These are phyloP conservation scores for Xylaria nigripes DNA, from an alignment of 495 filamentous ascomycete species.

Conservation along the genomic window DNA sequence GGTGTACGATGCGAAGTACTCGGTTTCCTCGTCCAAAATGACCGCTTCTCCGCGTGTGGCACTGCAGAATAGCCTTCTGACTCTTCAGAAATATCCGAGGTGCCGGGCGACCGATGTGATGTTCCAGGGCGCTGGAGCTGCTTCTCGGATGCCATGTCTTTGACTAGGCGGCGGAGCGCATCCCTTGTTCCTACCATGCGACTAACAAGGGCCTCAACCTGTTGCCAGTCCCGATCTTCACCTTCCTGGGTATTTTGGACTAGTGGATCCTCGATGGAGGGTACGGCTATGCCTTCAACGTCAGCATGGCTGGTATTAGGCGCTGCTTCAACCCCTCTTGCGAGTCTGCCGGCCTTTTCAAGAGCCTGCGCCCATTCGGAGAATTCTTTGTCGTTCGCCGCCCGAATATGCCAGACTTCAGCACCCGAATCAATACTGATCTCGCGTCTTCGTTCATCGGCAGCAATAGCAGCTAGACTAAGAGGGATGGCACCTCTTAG, in stretches of 20 bases:
- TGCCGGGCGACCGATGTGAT: constrained; percentile 35
- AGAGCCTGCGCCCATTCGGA: constrained; percentile 76
- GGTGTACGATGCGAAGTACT: constrained; percentile 40
- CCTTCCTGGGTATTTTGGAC: constrained; percentile 31
- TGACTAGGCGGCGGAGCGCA: constrained; percentile 73
- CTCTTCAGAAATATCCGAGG: constrained; percentile 35
- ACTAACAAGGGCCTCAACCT: constrained; percentile 73
- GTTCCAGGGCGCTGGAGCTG: constrained; percentile 24
- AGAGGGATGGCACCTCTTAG: constrained; percentile 88
- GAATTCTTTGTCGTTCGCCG: constrained; percentile 74
- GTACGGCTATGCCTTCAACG: constrained; percentile 14
- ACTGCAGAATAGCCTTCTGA: constrained; percentile 37
- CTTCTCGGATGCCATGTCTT: constrained; percentile 66
- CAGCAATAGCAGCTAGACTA: constrained; percentile 79
- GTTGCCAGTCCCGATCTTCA: constrained; percentile 78
- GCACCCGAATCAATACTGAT: constrained; percentile 96
- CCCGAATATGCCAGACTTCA: constrained; percentile 93
- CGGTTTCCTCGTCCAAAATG: constrained; percentile 90
- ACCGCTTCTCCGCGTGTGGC: constrained; percentile 38
- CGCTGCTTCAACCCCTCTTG: constrained; percentile 37
- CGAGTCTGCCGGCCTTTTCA: constrained; percentile 61
- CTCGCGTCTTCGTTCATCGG: constrained; percentile 76
- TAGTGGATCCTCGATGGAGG: constrained; percentile 8
- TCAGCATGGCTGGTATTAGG: constrained; percentile 19
- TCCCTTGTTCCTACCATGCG: constrained; percentile 81